Evolutionary conservation across 495 filamentous ascomycete genomes (phyloP), one percentile per base, ranked within the genome.

Genomic region (Neurospora sp.): DNA sequence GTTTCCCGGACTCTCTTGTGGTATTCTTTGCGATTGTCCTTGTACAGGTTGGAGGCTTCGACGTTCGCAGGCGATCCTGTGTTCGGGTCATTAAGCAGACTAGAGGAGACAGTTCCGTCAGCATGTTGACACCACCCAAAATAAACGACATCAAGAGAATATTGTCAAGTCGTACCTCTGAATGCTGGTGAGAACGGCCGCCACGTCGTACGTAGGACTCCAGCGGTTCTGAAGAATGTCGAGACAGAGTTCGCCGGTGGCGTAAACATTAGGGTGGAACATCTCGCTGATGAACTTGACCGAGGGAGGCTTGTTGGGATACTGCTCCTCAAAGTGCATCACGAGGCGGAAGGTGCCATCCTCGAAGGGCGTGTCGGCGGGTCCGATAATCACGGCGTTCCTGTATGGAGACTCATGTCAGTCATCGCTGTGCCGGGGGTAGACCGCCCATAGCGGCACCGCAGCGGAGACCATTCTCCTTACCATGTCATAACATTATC

Each of bases 401-500:
- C 96, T 99, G 77, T 62, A 27, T 20, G 59, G 39, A 71, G 40
- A 74, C 37, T 70, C 2, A 75, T 75, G 72, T 77, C 70, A 80
- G 27, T 35, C 54, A 62, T 35, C 14, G 54, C 54, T 6, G 14
- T 62, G 27, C 27, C 54, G 27, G 54, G 20, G 54, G 71, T 71
- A 54, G 11, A 4, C 35, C 20, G 48, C 54, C 23, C 59, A 48
- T 39, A 41, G 44, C 23, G 74, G 27, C 20, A 48, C 14, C 41
- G 70, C 39, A 38, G 41, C 48, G 18, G 48, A 27, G 62, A 62
- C 20, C 39, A 2, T 35, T 39, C 16, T 70, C 69, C 86, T 76
- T 89, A 98, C 96, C 96, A 99, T 70, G 94, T 98, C 96, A 99
- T 98, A 59, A 99, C 96, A 87, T 99, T 99, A 81, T 99, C 96